Evolutionary conservation across 192 early-diverging fungal species (phyloP).

Genomic region (Dissophora ornata): DNA sequence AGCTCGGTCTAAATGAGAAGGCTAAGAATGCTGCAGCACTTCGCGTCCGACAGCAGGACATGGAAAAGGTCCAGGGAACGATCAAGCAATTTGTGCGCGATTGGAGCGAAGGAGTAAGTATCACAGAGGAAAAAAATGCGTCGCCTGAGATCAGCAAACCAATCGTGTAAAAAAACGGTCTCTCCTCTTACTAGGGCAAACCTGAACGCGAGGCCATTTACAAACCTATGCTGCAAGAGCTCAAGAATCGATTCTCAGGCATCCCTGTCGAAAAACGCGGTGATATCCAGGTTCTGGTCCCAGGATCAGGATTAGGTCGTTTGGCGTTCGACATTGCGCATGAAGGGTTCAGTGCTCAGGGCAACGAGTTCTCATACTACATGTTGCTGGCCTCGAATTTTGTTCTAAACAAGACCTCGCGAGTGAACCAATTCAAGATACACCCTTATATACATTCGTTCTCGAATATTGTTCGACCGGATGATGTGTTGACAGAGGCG

Average conservation of each 20-base stretch:
- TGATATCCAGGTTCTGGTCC: conserved; percentile 80
- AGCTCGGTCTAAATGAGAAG: conserved; percentile 30
- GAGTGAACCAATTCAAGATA: conserved; percentile 72
- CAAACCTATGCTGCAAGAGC: conserved; percentile 78
- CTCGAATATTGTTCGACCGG: conserved; percentile 73
- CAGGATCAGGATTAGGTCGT: conserved; percentile 96
- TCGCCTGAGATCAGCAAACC: background rate
- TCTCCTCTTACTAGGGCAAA: conserved; percentile 65
- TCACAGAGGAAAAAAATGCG: background rate
- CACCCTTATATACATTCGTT: conserved; percentile 96
- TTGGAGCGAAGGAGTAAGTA: conserved; percentile 84
- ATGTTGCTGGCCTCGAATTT: conserved; percentile 97
- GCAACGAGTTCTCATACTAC: conserved; percentile 97
- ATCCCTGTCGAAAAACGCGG: conserved; percentile 68
- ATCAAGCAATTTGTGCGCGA: conserved; percentile 96
- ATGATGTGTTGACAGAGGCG: conserved; percentile 75
- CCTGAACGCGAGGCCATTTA: conserved; percentile 84
- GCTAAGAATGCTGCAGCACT: conserved; percentile 39
- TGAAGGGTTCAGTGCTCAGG: conserved; percentile 79
- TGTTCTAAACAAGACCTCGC: conserved; percentile 83
- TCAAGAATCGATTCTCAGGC: conserved; percentile 69
- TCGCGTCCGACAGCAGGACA: conserved; percentile 70
- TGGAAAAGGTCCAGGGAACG: conserved; percentile 91
- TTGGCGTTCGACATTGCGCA: conserved; percentile 92
- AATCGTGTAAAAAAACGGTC: too few species aligned